Evolutionary conservation across 495 filamentous ascomycete species (phyloP).

Genomic region (Hypoxylon crocopeplum): DNA sequence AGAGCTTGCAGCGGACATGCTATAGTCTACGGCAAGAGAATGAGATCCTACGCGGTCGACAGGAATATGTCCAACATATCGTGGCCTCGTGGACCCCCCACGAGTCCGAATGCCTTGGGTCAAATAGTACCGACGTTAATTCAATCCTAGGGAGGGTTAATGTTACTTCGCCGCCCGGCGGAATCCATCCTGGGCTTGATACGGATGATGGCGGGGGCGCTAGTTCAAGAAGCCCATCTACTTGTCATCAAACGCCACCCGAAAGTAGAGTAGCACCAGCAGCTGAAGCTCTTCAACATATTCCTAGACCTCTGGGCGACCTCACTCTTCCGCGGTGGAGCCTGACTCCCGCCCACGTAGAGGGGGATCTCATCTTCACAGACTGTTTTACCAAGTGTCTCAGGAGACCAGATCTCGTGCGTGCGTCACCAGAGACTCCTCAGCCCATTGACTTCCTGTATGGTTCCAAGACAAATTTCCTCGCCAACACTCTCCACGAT

Average conservation of each 20-base stretch:
- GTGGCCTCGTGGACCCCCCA: neutral
- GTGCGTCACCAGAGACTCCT: neutral
- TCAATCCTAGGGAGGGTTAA: neutral
- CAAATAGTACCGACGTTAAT: neutral
- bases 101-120: neutral
- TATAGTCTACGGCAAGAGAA: constrained; percentile 1
- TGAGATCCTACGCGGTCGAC: neutral
- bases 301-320: neutral
- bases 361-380: neutral
- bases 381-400: neutral
- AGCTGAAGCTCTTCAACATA: neutral
- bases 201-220: neutral
- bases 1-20: neutral
- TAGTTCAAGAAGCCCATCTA: neutral
- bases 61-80: neutral
- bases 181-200: neutral
- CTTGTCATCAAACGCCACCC: neutral
- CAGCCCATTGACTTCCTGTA: neutral
- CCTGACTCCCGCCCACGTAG: neutral
- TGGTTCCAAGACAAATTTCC: constrained; percentile 7
- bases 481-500: constrained; percentile 1
- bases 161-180: neutral
- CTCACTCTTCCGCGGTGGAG: neutral
- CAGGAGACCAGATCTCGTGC: constrained; percentile 1
- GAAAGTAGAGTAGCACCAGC: neutral